Conservation (phyloP, 345 rosid genomes). For the Boechera retrofracta region DNA sequence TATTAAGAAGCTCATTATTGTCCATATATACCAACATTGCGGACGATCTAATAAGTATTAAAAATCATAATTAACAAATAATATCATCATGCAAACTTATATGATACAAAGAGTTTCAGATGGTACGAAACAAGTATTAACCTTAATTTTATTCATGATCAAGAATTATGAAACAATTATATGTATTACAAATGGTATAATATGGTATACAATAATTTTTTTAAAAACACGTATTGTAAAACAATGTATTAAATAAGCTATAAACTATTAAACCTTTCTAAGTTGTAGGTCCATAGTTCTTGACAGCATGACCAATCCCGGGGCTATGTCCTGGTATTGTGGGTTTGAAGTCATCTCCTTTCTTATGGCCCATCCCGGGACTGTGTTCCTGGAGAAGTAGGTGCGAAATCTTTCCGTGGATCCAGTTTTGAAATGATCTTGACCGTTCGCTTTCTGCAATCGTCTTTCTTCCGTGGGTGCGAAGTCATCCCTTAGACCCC, state of each 20-base stretch:
- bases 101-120: conserved; percentile 23
- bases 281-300: conserved; percentile 42
- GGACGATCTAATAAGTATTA: neutral
- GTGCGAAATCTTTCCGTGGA: conserved; percentile 47
- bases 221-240: conserved; percentile 17
- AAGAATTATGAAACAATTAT: conserved; percentile 37
- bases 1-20: conserved; percentile 4
- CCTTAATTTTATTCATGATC: conserved; percentile 38
- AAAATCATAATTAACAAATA: neutral
- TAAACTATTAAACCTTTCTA: conserved; percentile 29
- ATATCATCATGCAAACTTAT: conserved; percentile 18
- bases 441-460: neutral
- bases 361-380: conserved; percentile 39
- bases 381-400: conserved; percentile 44
- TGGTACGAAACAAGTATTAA: conserved; percentile 1
- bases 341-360: conserved; percentile 52
- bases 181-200: conserved; percentile 22
- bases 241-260: conserved; percentile 29
- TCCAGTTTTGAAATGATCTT: conserved; percentile 28
- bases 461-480: conserved; percentile 24
- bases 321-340: conserved; percentile 62
- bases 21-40: neutral
- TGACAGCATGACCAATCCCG: conserved; percentile 55
- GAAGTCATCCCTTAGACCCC: neutral
- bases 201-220: conserved; percentile 3